These are phyloP conservation scores for Metschnikowia corniflorae DNA, from an alignment of 805 yeast genomes.

Conservation along the genomic window DNA sequence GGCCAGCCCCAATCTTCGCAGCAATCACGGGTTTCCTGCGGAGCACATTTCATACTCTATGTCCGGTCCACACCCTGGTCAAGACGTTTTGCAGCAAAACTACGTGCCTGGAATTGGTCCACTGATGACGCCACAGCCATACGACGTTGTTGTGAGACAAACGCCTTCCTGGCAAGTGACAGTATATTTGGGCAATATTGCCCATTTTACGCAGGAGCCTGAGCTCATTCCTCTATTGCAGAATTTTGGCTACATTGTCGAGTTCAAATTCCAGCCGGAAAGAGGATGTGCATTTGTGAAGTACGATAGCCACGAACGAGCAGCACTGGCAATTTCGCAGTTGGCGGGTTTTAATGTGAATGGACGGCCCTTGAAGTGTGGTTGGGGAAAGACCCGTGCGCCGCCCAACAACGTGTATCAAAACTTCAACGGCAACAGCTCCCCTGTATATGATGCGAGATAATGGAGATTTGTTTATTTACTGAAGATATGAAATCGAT, in stretches of 20 bases:
- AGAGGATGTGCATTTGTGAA: conserved; percentile 86
- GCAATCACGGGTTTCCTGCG: conserved; percentile 1
- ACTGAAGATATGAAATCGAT: too few species aligned
- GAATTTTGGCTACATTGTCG: conserved; percentile 79
- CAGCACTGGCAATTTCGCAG: conserved; percentile 83
- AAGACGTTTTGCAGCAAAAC: conserved; percentile 1
- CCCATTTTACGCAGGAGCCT: conserved; percentile 68
- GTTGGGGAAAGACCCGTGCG: conserved; percentile 75
- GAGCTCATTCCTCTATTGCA: conserved; percentile 73
- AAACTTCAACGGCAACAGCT: conserved; percentile 1
- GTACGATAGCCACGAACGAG: conserved; percentile 82
- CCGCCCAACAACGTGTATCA: conserved; percentile 1
- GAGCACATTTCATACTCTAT: conserved; percentile 5
- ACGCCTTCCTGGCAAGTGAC: conserved; percentile 83
- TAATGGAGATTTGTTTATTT: not conserved
- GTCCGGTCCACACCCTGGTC: conserved; percentile 7
- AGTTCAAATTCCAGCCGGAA: conserved; percentile 75
- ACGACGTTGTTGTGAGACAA: conserved; percentile 69
- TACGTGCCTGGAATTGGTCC: conserved; percentile 14
- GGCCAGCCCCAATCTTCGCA: conserved; percentile 2
- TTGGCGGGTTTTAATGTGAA: conserved; percentile 65
- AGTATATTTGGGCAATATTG: conserved; percentile 81
- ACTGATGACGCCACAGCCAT: conserved; percentile 51
- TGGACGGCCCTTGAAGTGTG: conserved; percentile 76
- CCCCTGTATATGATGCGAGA: conserved; percentile 2